phyloP scores from a whole-genome alignment of 78 protist genomes.

The Dictyostelium intermedium region DNA sequence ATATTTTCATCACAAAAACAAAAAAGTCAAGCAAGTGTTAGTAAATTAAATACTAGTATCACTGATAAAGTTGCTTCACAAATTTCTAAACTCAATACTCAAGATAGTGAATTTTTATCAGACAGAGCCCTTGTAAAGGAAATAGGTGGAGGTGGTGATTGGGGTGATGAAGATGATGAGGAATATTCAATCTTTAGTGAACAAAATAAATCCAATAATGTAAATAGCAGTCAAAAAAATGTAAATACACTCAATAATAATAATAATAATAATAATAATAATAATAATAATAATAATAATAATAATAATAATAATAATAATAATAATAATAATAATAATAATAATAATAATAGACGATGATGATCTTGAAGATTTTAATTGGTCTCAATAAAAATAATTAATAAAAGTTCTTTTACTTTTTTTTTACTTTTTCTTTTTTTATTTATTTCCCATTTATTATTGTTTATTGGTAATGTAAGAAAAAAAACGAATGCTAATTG shows the following conservation, averaged over 20 bases:
- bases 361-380: neutral
- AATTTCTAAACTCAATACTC: neutral
- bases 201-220: neutral
- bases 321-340: neutral
- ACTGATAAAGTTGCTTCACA: neutral
- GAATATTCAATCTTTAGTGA: neutral
- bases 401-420: neutral
- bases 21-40: neutral
- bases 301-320: neutral
- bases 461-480: neutral
- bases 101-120: neutral
- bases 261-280: neutral
- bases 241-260: neutral
- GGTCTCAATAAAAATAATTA: neutral
- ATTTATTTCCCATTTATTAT: neutral
- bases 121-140: neutral
- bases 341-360: neutral
- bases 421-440: neutral
- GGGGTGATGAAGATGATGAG: neutral
- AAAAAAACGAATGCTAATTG: neutral
- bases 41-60: neutral
- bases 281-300: neutral
- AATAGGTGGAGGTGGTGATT: neutral
- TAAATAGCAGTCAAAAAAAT: neutral
- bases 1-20: constrained; percentile 10